A percentile compares a stretch with the other conserved stretches of the same genome.
Conservation (phyloP, 257 asterid genomes). For the Paulownia fortunei region DNA sequence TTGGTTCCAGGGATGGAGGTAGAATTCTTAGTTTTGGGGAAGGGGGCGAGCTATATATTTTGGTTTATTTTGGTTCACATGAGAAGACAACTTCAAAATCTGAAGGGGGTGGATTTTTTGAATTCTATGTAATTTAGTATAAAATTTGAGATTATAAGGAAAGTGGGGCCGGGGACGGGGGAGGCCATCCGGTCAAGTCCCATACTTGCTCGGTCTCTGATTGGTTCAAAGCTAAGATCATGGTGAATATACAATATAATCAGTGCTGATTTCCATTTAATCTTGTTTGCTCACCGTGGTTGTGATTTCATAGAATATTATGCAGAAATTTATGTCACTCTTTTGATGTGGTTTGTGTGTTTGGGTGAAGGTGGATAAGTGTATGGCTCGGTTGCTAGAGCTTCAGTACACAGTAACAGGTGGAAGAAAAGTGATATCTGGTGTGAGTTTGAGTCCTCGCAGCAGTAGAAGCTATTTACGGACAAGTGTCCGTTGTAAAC, state of each 20-base stretch:
- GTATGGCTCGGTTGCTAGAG: constrained; percentile 93
- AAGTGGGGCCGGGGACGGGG: too few relatives aligned
- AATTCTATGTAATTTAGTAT: not conserved
- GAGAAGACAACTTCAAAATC: not conserved
- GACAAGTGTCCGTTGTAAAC: constrained; percentile 70
- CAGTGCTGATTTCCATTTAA: not conserved
- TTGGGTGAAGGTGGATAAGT: constrained; percentile 74
- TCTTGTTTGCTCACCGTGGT: not conserved
- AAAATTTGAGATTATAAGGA: not conserved
- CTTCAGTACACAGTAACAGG: constrained; percentile 79
- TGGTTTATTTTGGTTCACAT: not conserved
- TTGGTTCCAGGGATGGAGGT: too few relatives aligned
- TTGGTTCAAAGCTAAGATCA: not conserved
- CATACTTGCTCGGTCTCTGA: too few relatives aligned
- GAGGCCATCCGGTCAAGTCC: too few relatives aligned
- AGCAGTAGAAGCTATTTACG: constrained; percentile 55
- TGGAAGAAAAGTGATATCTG: constrained; percentile 58
- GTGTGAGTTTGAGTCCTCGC: constrained; percentile 70
- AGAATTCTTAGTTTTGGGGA: too few relatives aligned
- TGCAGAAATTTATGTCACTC: not conserved
- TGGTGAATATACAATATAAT: not conserved
- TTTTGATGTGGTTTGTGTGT: constrained; percentile 22
- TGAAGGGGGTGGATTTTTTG: not conserved
- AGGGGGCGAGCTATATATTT: too few relatives aligned
- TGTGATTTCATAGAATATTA: not conserved